A percentile compares a stretch with the other conserved stretches of the same genome.
These are phyloP conservation scores for Populus nigra DNA, from an alignment of 345 rosid species.

Conservation along the genomic window DNA sequence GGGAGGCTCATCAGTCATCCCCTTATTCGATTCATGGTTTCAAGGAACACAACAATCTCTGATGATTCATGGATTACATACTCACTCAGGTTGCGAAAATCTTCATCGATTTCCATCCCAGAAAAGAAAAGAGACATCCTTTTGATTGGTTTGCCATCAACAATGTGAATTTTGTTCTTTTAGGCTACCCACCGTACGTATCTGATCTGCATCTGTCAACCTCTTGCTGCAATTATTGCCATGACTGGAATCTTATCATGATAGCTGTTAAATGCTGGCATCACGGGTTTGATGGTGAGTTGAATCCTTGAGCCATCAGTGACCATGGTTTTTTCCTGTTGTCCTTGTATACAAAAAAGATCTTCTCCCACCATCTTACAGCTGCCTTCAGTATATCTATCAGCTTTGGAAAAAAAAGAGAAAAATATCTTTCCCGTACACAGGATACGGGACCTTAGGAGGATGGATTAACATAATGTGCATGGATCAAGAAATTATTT, in stretches of 20 bases:
- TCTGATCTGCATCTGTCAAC: constrained; percentile 51
- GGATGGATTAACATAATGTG: too few relatives aligned
- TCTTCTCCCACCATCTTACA: too few relatives aligned
- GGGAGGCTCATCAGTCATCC: constrained; percentile 42
- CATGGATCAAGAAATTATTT: too few relatives aligned
- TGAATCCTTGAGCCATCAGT: constrained; percentile 63
- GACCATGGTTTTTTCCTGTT: constrained; percentile 27
- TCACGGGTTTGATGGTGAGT: constrained; percentile 44
- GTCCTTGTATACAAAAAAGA: too few relatives aligned
- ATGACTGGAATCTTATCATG: constrained; percentile 38
- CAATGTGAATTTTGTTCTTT: constrained; percentile 74
- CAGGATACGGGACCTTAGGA: too few relatives aligned
- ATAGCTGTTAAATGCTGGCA: constrained; percentile 4
- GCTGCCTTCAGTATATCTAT: too few relatives aligned
- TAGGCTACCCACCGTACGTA: constrained; percentile 59
- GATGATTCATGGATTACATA: constrained; percentile 62
- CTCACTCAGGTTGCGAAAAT: constrained; percentile 59
- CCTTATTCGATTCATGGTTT: constrained; percentile 34
- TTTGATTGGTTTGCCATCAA: constrained; percentile 57
- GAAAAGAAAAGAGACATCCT: constrained; percentile 62
- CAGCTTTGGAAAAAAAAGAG: too few relatives aligned
- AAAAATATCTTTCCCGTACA: too few relatives aligned
- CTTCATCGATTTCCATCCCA: constrained; percentile 66
- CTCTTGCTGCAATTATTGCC: constrained; percentile 61
- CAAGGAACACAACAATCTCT: constrained; percentile 60